Conservation (phyloP, 139 green algal species). For the Micractinium conductrix region DNA sequence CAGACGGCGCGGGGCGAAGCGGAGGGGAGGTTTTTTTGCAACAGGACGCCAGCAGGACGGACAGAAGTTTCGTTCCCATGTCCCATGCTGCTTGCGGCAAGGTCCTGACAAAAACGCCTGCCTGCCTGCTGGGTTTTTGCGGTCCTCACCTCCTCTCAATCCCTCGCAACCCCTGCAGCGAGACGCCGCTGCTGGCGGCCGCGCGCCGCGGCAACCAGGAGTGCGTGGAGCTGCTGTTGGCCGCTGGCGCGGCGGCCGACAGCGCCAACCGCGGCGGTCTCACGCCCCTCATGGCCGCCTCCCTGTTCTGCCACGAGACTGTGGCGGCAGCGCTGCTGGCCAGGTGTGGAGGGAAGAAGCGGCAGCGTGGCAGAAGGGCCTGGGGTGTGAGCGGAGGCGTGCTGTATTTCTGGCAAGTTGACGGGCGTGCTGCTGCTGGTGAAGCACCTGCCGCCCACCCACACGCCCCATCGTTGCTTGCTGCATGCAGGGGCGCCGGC, state of each 20-base stretch:
- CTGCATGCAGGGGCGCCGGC: background rate
- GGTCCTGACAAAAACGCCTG: too few species aligned
- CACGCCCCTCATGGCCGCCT: constrained; percentile 6
- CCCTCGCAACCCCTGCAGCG: background rate
- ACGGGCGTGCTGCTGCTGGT: too few species aligned
- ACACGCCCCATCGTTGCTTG: background rate
- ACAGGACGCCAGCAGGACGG: too few species aligned
- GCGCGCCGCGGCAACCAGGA: constrained; percentile 9
- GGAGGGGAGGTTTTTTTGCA: too few species aligned
- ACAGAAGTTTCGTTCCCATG: too few species aligned
- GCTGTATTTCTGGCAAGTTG: too few species aligned
- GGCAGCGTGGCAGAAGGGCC: too few species aligned
- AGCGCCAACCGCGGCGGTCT: background rate
- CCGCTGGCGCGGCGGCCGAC: background rate
- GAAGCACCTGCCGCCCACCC: background rate
- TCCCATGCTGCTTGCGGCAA: too few species aligned
- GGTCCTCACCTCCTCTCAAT: background rate
- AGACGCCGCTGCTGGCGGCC: constrained; percentile 23
- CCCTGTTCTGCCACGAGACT: constrained; percentile 13
- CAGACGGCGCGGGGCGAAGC: too few species aligned
- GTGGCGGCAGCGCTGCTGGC: background rate
- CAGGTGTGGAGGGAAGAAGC: too few species aligned
- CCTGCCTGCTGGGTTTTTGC: too few species aligned
- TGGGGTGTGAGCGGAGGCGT: too few species aligned
- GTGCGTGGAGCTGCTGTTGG: constrained; percentile 14